Evolutionary conservation across 371 early-diverging fungal genomes (phyloP).

Genomic region (Rhizopus stolonifer): DNA sequence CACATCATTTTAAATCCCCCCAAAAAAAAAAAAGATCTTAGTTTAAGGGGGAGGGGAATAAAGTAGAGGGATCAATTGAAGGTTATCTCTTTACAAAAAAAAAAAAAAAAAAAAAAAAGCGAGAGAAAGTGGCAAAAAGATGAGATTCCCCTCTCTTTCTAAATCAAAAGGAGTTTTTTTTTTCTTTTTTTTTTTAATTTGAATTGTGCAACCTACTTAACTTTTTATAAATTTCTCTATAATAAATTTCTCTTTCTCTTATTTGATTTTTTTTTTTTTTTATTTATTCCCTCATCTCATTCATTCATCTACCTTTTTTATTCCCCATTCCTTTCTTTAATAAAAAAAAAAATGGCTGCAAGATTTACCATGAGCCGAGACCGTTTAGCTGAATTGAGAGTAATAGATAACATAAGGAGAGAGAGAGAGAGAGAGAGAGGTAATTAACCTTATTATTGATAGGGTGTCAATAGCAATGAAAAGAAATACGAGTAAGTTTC

Average conservation of each 20-base stretch:
- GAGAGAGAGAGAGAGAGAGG: too few relatives aligned
- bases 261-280: constrained; percentile 11
- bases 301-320: constrained; percentile 7
- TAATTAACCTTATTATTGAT: constrained; percentile 1
- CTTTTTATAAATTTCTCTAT: neutral
- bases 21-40: too few relatives aligned
- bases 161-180: neutral
- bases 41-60: too few relatives aligned
- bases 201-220: constrained; percentile 6
- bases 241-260: too few relatives aligned
- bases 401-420: constrained; percentile 11
- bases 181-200: constrained; percentile 15
- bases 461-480: constrained; percentile 34
- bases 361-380: constrained; percentile 58
- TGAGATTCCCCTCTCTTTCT: too few relatives aligned
- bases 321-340: constrained; percentile 16
- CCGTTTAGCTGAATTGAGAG: constrained; percentile 50
- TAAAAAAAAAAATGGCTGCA: constrained; percentile 32
- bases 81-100: too few relatives aligned
- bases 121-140: too few relatives aligned
- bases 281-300: constrained; percentile 17
- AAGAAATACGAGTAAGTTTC: constrained; percentile 46
- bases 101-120: too few relatives aligned
- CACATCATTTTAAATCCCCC: too few relatives aligned
- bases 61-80: too few relatives aligned